phyloP scores from a whole-genome alignment of 495 filamentous ascomycete genomes.

The Annulohypoxylon nitens region DNA sequence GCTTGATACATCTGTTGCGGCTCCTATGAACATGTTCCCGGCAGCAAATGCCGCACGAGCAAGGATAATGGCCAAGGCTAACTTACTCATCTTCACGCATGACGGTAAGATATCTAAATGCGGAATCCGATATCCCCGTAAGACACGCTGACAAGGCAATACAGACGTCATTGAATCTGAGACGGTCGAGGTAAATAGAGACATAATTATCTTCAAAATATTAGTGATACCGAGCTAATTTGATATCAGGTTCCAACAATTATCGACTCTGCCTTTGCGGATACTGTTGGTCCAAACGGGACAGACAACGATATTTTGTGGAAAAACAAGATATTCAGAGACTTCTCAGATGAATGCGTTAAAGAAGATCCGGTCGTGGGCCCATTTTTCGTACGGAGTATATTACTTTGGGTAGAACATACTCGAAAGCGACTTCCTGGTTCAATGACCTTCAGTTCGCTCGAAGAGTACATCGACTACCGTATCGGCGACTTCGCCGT shows the following conservation, averaged over 20 bases:
- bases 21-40: slow-evolving; percentile 27
- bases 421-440: slow-evolving; percentile 15
- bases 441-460: slow-evolving; percentile 12
- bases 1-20: slow-evolving; percentile 12
- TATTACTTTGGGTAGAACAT: slow-evolving; percentile 23
- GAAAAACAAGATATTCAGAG: slow-evolving; percentile 21
- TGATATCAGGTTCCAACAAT: slow-evolving; percentile 7
- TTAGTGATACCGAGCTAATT: background rate
- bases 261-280: slow-evolving; percentile 3
- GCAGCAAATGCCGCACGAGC: slow-evolving; percentile 7
- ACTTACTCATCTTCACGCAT: slow-evolving; percentile 24
- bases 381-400: slow-evolving; percentile 7
- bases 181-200: slow-evolving; percentile 10
- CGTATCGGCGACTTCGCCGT: slow-evolving; percentile 24
- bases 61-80: slow-evolving; percentile 21
- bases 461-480: slow-evolving; percentile 16
- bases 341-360: slow-evolving; percentile 7
- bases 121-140: background rate
- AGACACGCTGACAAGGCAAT: background rate
- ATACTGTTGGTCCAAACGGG: background rate
- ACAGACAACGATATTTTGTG: background rate
- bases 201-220: background rate
- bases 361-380: slow-evolving; percentile 13
- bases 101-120: slow-evolving; percentile 18
- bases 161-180: slow-evolving; percentile 26